Evolutionary conservation across 345 rosid species (phyloP), one percentile per base, ranked within the genome.

Genomic region (Murraya paniculata): DNA sequence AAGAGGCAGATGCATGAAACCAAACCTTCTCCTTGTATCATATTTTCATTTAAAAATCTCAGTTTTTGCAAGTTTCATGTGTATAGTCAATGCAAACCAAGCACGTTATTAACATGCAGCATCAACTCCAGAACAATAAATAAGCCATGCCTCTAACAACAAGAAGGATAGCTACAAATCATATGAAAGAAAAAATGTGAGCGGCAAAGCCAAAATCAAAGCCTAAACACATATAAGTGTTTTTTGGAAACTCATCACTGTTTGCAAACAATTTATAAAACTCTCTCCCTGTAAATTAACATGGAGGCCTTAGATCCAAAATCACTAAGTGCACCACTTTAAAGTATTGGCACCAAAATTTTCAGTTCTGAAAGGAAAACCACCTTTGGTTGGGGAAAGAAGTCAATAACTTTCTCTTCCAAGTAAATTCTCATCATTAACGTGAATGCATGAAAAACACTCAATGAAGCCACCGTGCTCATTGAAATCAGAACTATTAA

Each of bases 251-350:
- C 76, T 71, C 76, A 50, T 48, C 55, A 61, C 35, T 48, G 48
- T 33, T 33, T 19, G 38, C 64, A 71, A 48, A 71, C 39, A 58
- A 64, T 78, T 38, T 76, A 25, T 55, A 36, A 25, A 18, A 61
- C 28, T 25, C 10, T 31, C 76, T 11, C 30, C 62, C 64, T 64
- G 38, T 36, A 71, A 36, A 45, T 50, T 62, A 50, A 5, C 76
- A 50, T n/a, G 55, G 75, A 45, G 68, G 35, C 8, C 81, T 41
- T 50, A 58, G 55, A 64, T 53, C 66, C 68, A 77, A 81, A 75
- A 75, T 67, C 73, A 72, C 35, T 21, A 62, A 79, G 76, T 62
- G 75, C 53, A 78, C 64, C 67, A 74, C 69, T 72, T 66, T 8
- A 30, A n/a, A 72, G 35, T 55, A 39, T 25, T 21, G 74, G 72